Evolutionary conservation across 2,329 filamentous ascomycete species (phyloP).

Genomic region (Fusarium algeriense): DNA sequence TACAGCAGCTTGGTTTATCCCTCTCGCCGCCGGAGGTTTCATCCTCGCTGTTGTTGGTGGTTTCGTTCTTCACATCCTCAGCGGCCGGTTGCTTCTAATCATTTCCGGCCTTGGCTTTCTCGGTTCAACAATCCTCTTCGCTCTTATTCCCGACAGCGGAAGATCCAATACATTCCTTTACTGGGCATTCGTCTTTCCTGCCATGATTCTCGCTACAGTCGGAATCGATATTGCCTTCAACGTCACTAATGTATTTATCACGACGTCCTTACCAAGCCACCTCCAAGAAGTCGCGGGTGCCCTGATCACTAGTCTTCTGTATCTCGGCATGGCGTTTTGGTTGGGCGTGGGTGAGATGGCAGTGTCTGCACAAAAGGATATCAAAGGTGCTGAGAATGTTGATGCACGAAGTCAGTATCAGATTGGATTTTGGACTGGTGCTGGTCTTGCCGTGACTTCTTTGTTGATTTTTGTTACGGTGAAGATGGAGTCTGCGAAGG

Average conservation of each 20-base stretch:
- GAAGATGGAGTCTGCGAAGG: constrained; percentile 65
- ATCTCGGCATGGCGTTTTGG: constrained; percentile 78
- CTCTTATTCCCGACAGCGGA: constrained; percentile 68
- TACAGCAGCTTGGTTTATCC: constrained; percentile 76
- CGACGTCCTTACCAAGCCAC: constrained; percentile 73
- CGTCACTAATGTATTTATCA: constrained; percentile 82
- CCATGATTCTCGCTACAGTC: constrained; percentile 76
- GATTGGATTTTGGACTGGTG: constrained; percentile 75
- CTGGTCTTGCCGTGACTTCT: constrained; percentile 65
- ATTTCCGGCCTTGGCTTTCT: constrained; percentile 72
- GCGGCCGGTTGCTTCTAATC: constrained; percentile 72
- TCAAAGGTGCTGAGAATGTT: constrained; percentile 44
- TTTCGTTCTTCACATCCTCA: constrained; percentile 74
- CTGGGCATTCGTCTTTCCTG: constrained; percentile 81
- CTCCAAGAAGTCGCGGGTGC: constrained; percentile 80
- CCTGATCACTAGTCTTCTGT: constrained; percentile 68
- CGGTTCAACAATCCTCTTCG: constrained; percentile 71
- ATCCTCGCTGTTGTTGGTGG: constrained; percentile 73
- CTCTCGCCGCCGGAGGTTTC: constrained; percentile 76
- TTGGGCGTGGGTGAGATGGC: constrained; percentile 77
- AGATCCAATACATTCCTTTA: constrained; percentile 57
- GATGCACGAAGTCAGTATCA: constrained; percentile 68
- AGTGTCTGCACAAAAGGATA: constrained; percentile 60
- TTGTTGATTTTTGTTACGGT: constrained; percentile 69
- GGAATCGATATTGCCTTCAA: constrained; percentile 83